A percentile compares a stretch with the other conserved stretches of the same genome.
phyloP scores from a whole-genome alignment of 2,329 filamentous ascomycete genomes.

The Epichloe bromicola region DNA sequence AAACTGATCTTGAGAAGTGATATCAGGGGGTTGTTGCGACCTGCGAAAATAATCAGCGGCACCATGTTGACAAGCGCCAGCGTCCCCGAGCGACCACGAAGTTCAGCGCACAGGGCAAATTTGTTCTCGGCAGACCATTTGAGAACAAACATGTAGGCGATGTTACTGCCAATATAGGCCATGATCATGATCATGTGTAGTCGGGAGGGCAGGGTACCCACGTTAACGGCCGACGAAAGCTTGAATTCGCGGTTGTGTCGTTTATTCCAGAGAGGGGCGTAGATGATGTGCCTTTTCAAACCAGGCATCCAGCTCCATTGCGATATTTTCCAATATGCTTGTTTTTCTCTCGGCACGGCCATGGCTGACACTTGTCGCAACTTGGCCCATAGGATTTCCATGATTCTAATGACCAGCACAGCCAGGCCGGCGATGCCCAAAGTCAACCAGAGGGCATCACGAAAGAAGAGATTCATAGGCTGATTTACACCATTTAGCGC shows the following conservation, averaged over 20 bases:
- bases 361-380: slow-evolving; percentile 48
- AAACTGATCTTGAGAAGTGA: slow-evolving; percentile 73
- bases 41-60: slow-evolving; percentile 75
- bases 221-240: slow-evolving; percentile 45
- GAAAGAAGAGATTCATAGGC: slow-evolving; percentile 41
- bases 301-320: slow-evolving; percentile 48
- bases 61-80: slow-evolving; percentile 85
- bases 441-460: slow-evolving; percentile 46
- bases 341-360: slow-evolving; percentile 35
- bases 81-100: slow-evolving; percentile 75
- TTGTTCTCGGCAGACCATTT: slow-evolving; percentile 45
- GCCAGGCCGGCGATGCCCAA: slow-evolving; percentile 42
- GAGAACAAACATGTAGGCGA: slow-evolving; percentile 48
- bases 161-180: slow-evolving; percentile 46
- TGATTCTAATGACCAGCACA: slow-evolving; percentile 39
- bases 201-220: slow-evolving; percentile 51
- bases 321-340: slow-evolving; percentile 45
- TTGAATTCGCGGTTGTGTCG: slow-evolving; percentile 56
- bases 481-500: slow-evolving; percentile 49
- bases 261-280: slow-evolving; percentile 51
- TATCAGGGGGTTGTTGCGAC: slow-evolving; percentile 85
- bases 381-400: slow-evolving; percentile 41
- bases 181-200: slow-evolving; percentile 46
- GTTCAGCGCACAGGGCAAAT: slow-evolving; percentile 60
- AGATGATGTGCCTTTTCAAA: slow-evolving; percentile 45